Conservation (phyloP, 306 rosid genomes). For the Pterocarpus santalinus region DNA sequence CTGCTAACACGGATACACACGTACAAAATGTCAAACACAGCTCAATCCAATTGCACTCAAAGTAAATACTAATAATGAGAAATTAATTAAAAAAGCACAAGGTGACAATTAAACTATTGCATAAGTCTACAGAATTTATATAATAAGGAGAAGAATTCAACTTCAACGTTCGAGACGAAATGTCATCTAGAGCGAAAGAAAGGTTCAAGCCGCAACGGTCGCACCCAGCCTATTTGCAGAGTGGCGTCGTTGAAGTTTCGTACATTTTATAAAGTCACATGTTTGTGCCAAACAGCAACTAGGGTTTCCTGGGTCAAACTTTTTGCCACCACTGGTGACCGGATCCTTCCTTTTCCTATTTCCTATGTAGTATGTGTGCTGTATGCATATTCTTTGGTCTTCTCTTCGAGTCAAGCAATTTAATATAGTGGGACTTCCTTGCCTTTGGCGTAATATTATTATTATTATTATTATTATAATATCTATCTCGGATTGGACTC, state of each 20-base stretch:
- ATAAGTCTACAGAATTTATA: background rate
- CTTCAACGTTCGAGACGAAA: constrained; percentile 60
- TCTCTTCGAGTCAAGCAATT: constrained; percentile 46
- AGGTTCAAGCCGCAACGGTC: constrained; percentile 59
- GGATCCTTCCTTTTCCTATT: constrained; percentile 29
- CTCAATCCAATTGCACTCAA: constrained; percentile 44
- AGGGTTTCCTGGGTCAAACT: constrained; percentile 56
- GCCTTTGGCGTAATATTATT: background rate
- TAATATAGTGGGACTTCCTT: constrained; percentile 43
- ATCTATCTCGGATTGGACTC: too few species aligned
- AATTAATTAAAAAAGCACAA: background rate
- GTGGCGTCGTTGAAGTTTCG: constrained; percentile 77
- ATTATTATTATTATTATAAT: too few species aligned
- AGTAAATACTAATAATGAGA: background rate
- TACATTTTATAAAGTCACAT: constrained; percentile 55
- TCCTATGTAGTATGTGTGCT: too few species aligned
- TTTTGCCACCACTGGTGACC: constrained; percentile 55
- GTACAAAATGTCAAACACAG: constrained; percentile 50
- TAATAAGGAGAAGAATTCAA: constrained; percentile 61
- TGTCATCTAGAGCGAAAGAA: constrained; percentile 39
- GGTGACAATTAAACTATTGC: background rate
- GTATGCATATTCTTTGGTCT: constrained; percentile 17
- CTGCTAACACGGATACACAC: constrained; percentile 33
- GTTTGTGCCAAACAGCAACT: constrained; percentile 37
- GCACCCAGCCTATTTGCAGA: constrained; percentile 44